Base-by-base conservation (phyloP, 108 stramenopile species). In the Seminavis robusta region DNA sequence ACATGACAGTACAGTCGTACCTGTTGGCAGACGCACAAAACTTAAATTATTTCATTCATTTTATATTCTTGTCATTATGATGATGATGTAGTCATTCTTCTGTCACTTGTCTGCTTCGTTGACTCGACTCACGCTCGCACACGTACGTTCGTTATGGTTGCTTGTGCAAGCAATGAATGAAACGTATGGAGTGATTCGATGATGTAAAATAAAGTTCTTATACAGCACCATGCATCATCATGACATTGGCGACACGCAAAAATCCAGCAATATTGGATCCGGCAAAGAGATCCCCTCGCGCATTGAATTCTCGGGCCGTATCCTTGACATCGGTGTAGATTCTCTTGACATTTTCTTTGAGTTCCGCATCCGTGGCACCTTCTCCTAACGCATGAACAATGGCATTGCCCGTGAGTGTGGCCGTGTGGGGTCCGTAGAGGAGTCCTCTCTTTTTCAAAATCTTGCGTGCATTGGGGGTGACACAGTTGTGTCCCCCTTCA, bases 221-320 rank as follows among this genome's bases (percentile, higher is more conserved):
- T 33, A 98, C 94, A 5, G 97, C 94, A 25, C 98, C 98, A 62
- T 98, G 97, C 27, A 61, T 57, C 58, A 95, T 65, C 96, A 99
- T 98, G 42, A 73, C 86, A 63, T 97, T 94, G 4, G 95, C 98
- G 15, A 99, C 95, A 40, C 92, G 80, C 55, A 96, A 73, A 61
- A 99, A 99, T 60, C 94, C 97, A 17, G 81, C 84, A 76, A 99
- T 97, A 62, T 80, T 92, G 9, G 90, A 74, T 25, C 95, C 95
- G 20, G 81, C 84, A 51, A 73, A 83, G 52, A 95, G 61, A 63
- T 98, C 97, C 2, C 97, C 95, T 39, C 95, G 80, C 16, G 77
- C 83, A 71, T 98, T 96, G 69, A 96, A 98, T 71, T 98, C 97
- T 20, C 84, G 63, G 21, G 97, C 97, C 15, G 97, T 90, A 15